Evolutionary conservation across 2,329 filamentous ascomycete genomes (phyloP), one percentile per base, ranked within the genome.

Genomic region (Capronia americana): DNA sequence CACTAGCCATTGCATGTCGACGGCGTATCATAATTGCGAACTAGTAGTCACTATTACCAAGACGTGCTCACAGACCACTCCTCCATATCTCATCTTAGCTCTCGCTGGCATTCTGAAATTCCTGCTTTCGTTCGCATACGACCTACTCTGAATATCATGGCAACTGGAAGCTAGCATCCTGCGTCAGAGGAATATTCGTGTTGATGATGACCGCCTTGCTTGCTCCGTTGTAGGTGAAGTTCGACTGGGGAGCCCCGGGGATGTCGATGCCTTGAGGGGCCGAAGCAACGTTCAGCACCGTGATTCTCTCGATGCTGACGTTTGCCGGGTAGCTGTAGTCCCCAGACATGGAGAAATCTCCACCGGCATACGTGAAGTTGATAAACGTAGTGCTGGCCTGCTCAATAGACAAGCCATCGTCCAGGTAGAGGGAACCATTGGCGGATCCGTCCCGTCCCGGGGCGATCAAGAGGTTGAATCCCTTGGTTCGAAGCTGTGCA

Each of bases 391-490:
- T 86, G 0, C 72, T 75, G 2, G 78, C 68, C 76, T 91, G 90
- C 65, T 85, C 79, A 57, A 93, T 72, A 28, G 85, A 88, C 65
- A 88, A 87, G 8, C 92, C 92, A 67, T 96, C 92, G 71, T 95
- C 92, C 4, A 95, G 79, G 75, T 93, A 95, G 64, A 95, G 80
- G 59, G 83, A 81, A 0, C 92, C 92, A 1, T 74, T 76, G 0
- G 92, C 92, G 6, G 79, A 85, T 2, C 89, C 90, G 59, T 89
- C 80, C 0, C 75, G 73, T 5, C 84, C 87, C 0, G 90, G 84
- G 0, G 91, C 89, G 53, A 96, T 83, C 41, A 94, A 73, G 58
- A 96, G 79, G 74, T 89, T 84, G 79, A 94, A 94, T 70, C 88
- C 82, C 71, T 90, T 81, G 70, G 86, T 82, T 51, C 85, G 81